Conservation (phyloP, 73 alveolate genomes). For the Durusdinium trenchii region DNA sequence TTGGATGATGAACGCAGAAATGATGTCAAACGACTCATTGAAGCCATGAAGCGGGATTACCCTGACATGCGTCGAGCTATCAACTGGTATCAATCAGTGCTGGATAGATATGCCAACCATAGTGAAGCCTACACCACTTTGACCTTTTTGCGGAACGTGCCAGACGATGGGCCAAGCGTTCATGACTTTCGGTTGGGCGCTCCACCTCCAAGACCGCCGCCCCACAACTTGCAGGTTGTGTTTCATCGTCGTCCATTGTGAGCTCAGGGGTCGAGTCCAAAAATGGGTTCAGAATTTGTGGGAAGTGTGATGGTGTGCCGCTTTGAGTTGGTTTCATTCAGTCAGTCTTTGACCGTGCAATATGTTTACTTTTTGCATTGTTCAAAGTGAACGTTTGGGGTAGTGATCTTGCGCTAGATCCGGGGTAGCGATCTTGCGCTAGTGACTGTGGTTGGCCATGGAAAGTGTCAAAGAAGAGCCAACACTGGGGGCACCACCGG, state of each 20-base stretch:
- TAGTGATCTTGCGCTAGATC: too few species aligned
- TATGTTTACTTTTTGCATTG: too few species aligned
- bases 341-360: background rate
- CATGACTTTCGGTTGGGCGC: constrained; percentile 29
- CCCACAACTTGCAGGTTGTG: background rate
- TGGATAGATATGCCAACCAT: background rate
- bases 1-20: background rate
- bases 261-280: background rate
- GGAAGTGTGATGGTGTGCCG: background rate
- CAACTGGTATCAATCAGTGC: background rate
- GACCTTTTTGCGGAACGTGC: constrained; percentile 27
- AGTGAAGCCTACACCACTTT: background rate
- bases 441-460: too few species aligned
- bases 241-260: constrained; percentile 26
- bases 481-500: too few species aligned
- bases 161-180: constrained; percentile 13
- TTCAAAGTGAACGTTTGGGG: too few species aligned
- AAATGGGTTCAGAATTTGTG: background rate
- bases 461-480: too few species aligned
- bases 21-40: background rate
- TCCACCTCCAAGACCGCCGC: background rate
- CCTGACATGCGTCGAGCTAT: background rate
- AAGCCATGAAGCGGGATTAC: background rate
- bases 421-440: too few species aligned
- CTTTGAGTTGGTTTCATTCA: background rate